Evolutionary conservation across 2,329 filamentous ascomycete species (phyloP).

Genomic region (Fusarium poae): DNA sequence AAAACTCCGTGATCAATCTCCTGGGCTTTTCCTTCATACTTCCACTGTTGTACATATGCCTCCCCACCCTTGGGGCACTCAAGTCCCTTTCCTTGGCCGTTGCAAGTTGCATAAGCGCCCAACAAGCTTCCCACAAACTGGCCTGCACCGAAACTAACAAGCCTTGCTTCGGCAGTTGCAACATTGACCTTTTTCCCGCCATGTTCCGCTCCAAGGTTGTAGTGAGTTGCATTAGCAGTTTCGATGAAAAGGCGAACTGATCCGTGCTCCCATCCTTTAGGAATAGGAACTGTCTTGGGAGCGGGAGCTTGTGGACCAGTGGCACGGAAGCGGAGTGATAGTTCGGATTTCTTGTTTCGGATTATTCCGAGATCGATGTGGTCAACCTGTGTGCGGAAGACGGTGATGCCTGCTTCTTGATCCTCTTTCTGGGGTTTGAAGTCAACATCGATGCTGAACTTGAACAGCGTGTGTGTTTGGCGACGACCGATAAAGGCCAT

Average conservation of each 20-base stretch:
- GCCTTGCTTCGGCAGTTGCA: slow-evolving; percentile 11
- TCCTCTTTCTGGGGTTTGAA: slow-evolving; percentile 3
- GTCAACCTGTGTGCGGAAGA: slow-evolving; percentile 36
- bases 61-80: slow-evolving; percentile 24
- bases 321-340: slow-evolving; percentile 24
- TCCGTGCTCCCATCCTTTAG: slow-evolving; percentile 16
- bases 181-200: not conserved
- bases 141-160: slow-evolving; percentile 24
- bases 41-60: slow-evolving; percentile 22
- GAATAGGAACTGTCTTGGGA: slow-evolving; percentile 14
- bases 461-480: slow-evolving; percentile 28
- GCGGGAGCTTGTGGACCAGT: slow-evolving; percentile 5
- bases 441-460: slow-evolving; percentile 23
- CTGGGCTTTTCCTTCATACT: slow-evolving; percentile 16
- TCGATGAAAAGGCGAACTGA: slow-evolving; percentile 10
- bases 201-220: slow-evolving; percentile 11
- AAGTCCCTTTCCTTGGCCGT: slow-evolving; percentile 15
- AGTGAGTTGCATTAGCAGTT: slow-evolving; percentile 27
- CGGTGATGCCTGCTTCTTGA: slow-evolving; percentile 24
- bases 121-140: slow-evolving; percentile 30
- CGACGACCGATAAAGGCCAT: slow-evolving; percentile 33
- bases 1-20: slow-evolving; percentile 23
- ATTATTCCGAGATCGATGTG: slow-evolving; percentile 32
- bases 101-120: slow-evolving; percentile 36
- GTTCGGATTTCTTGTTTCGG: slow-evolving; percentile 11